Evolutionary conservation across 2,329 filamentous ascomycete species (phyloP).

Genomic region (Verticillium nubilum): DNA sequence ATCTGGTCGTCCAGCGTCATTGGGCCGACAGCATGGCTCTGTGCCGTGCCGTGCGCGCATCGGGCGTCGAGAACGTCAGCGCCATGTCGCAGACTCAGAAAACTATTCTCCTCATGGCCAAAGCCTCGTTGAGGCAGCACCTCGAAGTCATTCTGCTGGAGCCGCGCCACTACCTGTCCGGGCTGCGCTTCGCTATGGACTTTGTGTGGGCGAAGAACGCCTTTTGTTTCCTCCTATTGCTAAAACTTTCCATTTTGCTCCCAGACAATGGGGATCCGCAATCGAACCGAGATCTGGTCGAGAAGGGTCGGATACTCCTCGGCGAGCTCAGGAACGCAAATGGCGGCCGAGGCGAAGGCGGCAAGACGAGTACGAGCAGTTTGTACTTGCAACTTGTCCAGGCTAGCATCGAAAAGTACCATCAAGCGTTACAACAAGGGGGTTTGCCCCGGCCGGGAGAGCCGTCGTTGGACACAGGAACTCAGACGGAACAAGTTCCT

Average conservation of each 20-base stretch:
- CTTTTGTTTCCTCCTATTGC: slow-evolving; percentile 49
- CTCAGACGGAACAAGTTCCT: not conserved
- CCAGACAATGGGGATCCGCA: slow-evolving; percentile 25
- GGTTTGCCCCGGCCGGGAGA: not conserved
- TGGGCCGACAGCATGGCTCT: slow-evolving; percentile 49
- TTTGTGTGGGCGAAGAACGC: slow-evolving; percentile 55
- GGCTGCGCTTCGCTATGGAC: slow-evolving; percentile 48
- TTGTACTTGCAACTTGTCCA: slow-evolving; percentile 19
- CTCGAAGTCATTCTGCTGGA: slow-evolving; percentile 40
- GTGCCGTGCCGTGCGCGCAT: slow-evolving; percentile 40
- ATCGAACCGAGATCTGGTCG: slow-evolving; percentile 10
- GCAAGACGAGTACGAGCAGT: slow-evolving; percentile 26
- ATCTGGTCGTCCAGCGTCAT: slow-evolving; percentile 44
- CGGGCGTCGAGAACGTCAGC: slow-evolving; percentile 21
- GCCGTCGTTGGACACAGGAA: not conserved
- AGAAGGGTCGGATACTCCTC: slow-evolving; percentile 13
- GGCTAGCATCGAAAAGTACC: slow-evolving; percentile 17
- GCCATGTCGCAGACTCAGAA: slow-evolving; percentile 43
- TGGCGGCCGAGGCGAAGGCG: slow-evolving; percentile 11
- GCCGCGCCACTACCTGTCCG: slow-evolving; percentile 39
- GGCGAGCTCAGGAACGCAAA: slow-evolving; percentile 18
- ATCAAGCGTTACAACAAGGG: not conserved
- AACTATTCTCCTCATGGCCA: slow-evolving; percentile 42
- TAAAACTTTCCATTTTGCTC: slow-evolving; percentile 45
- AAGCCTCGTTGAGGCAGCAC: slow-evolving; percentile 43